Evolutionary conservation across 164 flowering plant species (phyloP), one percentile per base, ranked within the genome.

Genomic region (Sextonia rubra): DNA sequence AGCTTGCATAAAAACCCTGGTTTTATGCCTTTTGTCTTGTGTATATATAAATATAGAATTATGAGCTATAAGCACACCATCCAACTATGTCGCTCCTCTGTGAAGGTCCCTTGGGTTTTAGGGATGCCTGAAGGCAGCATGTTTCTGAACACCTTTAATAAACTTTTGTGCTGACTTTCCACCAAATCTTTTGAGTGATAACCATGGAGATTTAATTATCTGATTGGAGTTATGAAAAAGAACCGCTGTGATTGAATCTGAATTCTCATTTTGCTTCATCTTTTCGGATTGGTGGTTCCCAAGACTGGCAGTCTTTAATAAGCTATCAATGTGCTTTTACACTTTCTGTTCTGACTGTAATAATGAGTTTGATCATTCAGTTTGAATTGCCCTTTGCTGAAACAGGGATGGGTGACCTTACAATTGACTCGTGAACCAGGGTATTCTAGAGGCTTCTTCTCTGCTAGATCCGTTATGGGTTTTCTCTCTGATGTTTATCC

Each of bases 391-490:
- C 29, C 48, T 52, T 15, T 77, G 82, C 68, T 60, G 47, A 69
- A 80, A 77, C 85, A 94, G 98, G 98, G 97, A 77, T 88, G 87
- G 90, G 84, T 87, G 27, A 92, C 98, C 69, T 73, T 94, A 74
- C 98, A 92, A 79, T 79, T 91, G 77, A 90, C 85, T 3, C 92
- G 97, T 30, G 97, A 92, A 68, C 75, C 86, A 29, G 72, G 77
- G 64, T 73, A 60, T 78, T 72, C 90, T 17, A 83, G 91, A 79
- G 91, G 97, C 20, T 92, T 77, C 76, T 60, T 94, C 61, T 90
- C 97, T 71, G 90, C 97, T 60, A 86, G 94, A 85, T 82, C 95
- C 75, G 97, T 96, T 66, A 93, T 89, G 70, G 98, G 97, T 27
- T 89, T 93, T 74, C 90, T 96, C 14, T 80, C 95, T 60, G 97